Percentiles rank a stretch among this genome's conserved stretches.
Conservation (phyloP, 495 filamentous ascomycete species). For the Tuber melanosporum region DNA sequence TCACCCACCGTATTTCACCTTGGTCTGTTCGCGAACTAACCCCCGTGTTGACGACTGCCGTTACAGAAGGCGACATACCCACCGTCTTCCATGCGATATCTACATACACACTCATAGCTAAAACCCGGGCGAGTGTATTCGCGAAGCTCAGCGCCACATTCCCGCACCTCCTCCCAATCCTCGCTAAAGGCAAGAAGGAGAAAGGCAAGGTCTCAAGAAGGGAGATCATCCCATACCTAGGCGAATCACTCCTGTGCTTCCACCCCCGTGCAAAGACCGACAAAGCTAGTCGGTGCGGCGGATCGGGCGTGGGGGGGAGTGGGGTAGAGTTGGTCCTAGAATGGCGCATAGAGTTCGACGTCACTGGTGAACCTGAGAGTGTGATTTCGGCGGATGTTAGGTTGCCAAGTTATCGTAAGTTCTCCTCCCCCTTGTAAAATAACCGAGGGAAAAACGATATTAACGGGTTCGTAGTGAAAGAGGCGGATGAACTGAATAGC, state of each 20-base stretch:
- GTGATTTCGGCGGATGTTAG: conserved; percentile 25
- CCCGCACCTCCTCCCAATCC: conserved; percentile 20
- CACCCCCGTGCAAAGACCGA: background rate
- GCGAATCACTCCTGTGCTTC: conserved; percentile 17
- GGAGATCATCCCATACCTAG: conserved; percentile 26
- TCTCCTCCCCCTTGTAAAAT: background rate
- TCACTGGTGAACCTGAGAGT: conserved; percentile 31
- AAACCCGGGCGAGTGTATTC: conserved; percentile 22
- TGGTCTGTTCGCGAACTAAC: conserved; percentile 31
- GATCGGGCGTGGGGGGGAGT: background rate
- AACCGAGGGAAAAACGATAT: background rate
- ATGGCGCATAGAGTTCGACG: conserved; percentile 23
- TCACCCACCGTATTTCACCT: conserved; percentile 12
- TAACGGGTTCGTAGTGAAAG: conserved; percentile 5
- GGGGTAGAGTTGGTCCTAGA: conserved; percentile 24
- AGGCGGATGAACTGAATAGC: conserved; percentile 19
- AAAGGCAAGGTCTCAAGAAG: background rate
- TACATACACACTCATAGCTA: conserved; percentile 23
- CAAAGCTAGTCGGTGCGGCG: background rate
- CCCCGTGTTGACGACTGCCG: conserved; percentile 8
- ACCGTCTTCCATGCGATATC: conserved; percentile 31
- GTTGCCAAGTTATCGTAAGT: conserved; percentile 35
- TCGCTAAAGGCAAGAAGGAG: background rate
- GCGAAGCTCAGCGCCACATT: conserved; percentile 20
- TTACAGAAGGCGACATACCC: conserved; percentile 13